A percentile compares a stretch with the other conserved stretches of the same genome.
Evolutionary conservation across 2,329 filamentous ascomycete genomes (phyloP).

Genomic region (Magnaporthiopsis rhizophila): DNA sequence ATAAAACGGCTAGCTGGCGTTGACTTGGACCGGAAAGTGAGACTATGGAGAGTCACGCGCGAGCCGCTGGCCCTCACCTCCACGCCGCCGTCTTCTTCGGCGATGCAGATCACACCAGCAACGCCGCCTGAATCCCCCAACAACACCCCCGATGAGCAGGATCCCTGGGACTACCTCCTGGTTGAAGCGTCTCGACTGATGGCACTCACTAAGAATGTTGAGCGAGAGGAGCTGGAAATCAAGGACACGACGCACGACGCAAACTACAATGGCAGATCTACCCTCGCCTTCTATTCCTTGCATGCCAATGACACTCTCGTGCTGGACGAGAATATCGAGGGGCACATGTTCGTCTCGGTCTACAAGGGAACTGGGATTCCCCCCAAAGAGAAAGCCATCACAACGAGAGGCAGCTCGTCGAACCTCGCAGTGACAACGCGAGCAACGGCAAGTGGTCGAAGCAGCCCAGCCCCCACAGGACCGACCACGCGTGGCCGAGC

Average conservation of each 20-base stretch:
- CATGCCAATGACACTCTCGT: slow-evolving; percentile 68
- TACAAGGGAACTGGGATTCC: slow-evolving; percentile 23
- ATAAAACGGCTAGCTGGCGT: slow-evolving; percentile 64
- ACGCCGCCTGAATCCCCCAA: slow-evolving; percentile 20
- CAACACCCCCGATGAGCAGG: slow-evolving; percentile 14
- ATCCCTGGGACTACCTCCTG: slow-evolving; percentile 38
- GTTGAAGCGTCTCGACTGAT: slow-evolving; percentile 57
- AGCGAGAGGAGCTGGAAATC: slow-evolving; percentile 55
- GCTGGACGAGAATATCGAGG: slow-evolving; percentile 69
- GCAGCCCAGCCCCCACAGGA: slow-evolving; percentile 54
- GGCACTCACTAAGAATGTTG: slow-evolving; percentile 50
- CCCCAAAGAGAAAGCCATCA: slow-evolving; percentile 26
- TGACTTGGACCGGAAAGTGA: slow-evolving; percentile 63
- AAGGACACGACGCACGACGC: slow-evolving; percentile 64
- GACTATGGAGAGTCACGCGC: slow-evolving; percentile 61
- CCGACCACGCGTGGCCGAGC: slow-evolving; percentile 63
- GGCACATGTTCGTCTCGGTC: slow-evolving; percentile 49
- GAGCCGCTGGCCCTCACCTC: slow-evolving; percentile 27
- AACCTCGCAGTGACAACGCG: slow-evolving; percentile 25
- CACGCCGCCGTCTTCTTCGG: slow-evolving; percentile 27
- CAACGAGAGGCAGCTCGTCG: slow-evolving; percentile 24
- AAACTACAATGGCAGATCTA: slow-evolving; percentile 70
- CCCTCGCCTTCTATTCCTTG: slow-evolving; percentile 58
- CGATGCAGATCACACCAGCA: slow-evolving; percentile 3
- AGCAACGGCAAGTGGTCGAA: slow-evolving; percentile 54